Evolutionary conservation across 495 filamentous ascomycete species (phyloP), one percentile per base, ranked within the genome.

Genomic region (Penicillium canescens): DNA sequence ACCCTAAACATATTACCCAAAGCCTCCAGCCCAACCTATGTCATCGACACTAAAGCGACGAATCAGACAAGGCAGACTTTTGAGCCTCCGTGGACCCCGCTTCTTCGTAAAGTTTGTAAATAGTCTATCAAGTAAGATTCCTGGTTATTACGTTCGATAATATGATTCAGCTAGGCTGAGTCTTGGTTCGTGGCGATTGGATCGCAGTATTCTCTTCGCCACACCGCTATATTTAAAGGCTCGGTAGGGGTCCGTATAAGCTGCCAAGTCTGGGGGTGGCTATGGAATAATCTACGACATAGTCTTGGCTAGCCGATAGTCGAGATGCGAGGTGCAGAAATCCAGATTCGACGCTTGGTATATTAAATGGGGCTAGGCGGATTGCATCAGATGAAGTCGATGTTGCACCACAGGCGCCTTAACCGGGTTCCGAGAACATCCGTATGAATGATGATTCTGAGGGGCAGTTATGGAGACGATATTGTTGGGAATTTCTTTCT

Each of bases 1-100:
- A 42, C 21, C 21, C 21, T 42, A 20, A 33, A 33, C 12, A 49
- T 42, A 51, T 16, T 43, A 23, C 26, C 48, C 48, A 28, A 51
- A 11, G 40, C 20, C 40, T 16, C 6, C 24, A 23, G 41, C 41
- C 13, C 14, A 14, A 7, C 46, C 46, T 12, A 48, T 48, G 46
- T 48, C 46, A 48, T 47, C 45, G 16, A 28, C 33, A 23, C 38
- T n/a, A 21, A 18, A 42, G 33, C 26, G 26, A 23, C 37, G n/a
- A 41, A 50, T 34, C 46, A 37, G 20, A 33, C 28, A 6, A 8
- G 16, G 12, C 0, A 11, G 38, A 23, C 13, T 35, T 13, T 35
- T 41, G 13, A 51, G 48, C 18, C 48, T 51, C 48, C 18, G 16
- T 31, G 10, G 26, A 8, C 48, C 48, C 39, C 48, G 28, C 18